Evolutionary conservation across 805 yeast species (phyloP).

Genomic region (Komagataella populi): DNA sequence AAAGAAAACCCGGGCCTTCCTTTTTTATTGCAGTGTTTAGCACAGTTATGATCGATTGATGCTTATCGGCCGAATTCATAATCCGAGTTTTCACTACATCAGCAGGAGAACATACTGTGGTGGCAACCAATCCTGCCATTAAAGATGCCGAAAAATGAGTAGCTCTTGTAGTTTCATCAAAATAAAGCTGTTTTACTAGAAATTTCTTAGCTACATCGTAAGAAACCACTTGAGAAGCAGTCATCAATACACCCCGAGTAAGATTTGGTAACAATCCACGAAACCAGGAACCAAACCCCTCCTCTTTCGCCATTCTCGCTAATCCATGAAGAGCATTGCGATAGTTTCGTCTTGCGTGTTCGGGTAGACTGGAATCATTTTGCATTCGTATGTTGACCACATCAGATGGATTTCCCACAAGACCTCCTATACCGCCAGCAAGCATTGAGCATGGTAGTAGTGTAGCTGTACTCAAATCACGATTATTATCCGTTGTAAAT

Average conservation of each 20-base stretch:
- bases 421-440: constrained; percentile 77
- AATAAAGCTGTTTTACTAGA: constrained; percentile 32
- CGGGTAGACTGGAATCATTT: constrained; percentile 62
- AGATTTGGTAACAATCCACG: constrained; percentile 72
- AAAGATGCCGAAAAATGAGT: constrained; percentile 75
- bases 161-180: constrained; percentile 46
- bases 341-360: constrained; percentile 56
- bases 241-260: constrained; percentile 75
- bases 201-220: constrained; percentile 62
- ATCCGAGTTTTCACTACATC: constrained; percentile 83
- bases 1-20: constrained; percentile 73
- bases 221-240: constrained; percentile 82
- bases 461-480: constrained; percentile 37
- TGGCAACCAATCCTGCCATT: constrained; percentile 77
- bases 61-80: constrained; percentile 49
- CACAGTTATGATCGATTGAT: constrained; percentile 35
- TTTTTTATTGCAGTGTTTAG: constrained; percentile 38
- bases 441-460: constrained; percentile 71
- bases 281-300: constrained; percentile 44
- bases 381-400: constrained; percentile 86
- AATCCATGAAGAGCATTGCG: constrained; percentile 71
- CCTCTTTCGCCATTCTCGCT: constrained; percentile 40
- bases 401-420: constrained; percentile 82
- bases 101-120: constrained; percentile 87
- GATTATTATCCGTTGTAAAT: constrained; percentile 23